These are phyloP conservation scores for Tuber aestivum DNA, from an alignment of 495 filamentous ascomycete genomes.

Conservation along the genomic window DNA sequence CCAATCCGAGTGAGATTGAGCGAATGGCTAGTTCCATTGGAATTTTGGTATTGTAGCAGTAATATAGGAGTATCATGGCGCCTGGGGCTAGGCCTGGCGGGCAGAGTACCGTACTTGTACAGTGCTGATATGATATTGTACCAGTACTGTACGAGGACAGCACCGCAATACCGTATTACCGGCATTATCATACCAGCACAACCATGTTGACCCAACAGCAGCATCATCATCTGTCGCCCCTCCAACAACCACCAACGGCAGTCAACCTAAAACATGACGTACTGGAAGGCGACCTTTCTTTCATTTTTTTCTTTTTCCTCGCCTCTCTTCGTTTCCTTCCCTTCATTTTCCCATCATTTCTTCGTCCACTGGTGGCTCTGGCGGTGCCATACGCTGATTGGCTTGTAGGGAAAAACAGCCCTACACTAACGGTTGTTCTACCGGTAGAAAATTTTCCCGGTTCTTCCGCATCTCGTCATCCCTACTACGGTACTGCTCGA, in stretches of 20 bases:
- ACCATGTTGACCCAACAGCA: background rate
- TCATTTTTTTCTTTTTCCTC: background rate
- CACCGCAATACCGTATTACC: too few species aligned
- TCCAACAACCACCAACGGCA: constrained; percentile 1
- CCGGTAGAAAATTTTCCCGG: background rate
- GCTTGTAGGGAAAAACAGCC: background rate
- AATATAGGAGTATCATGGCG: background rate
- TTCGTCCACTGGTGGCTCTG: constrained; percentile 11
- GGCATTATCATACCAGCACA: background rate
- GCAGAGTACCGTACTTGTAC: background rate
- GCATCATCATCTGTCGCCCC: background rate
- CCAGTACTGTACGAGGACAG: too few species aligned
- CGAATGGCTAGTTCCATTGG: background rate
- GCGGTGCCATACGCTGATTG: background rate
- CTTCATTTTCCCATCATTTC: constrained; percentile 3
- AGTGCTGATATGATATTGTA: too few species aligned
- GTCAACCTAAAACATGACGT: background rate
- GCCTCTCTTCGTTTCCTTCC: background rate
- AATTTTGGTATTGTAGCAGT: background rate
- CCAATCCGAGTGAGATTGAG: background rate
- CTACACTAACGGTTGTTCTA: background rate
- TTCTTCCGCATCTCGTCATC: background rate
- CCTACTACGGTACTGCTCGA: background rate
- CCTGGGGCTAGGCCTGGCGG: background rate
- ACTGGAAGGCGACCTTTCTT: background rate